phyloP scores from a whole-genome alignment of 805 yeast species.

The Candida palmyrensis region DNA sequence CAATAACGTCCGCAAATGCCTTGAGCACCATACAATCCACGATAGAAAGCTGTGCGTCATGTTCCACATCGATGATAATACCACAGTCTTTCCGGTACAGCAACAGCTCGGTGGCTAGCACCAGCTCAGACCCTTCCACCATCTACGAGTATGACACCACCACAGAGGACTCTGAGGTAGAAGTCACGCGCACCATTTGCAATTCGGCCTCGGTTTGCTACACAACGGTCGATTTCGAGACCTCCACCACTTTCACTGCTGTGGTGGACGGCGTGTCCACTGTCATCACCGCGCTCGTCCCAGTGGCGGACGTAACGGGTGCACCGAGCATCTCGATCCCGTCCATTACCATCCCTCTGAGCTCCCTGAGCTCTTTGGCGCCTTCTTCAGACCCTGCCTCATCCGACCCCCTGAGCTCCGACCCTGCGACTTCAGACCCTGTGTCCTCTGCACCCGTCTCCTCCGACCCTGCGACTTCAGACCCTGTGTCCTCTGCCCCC shows the following conservation, averaged over 20 bases:
- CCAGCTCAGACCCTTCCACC: background rate
- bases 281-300: slow-evolving; percentile 29
- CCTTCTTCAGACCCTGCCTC: slow-evolving; percentile 13
- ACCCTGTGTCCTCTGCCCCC: slow-evolving; percentile 12
- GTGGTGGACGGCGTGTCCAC: slow-evolving; percentile 36
- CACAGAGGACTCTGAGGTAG: slow-evolving; percentile 12
- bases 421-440: too few relatives aligned
- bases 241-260: slow-evolving; percentile 29
- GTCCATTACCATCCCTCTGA: slow-evolving; percentile 5
- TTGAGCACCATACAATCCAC: slow-evolving; percentile 18
- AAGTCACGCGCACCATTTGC: slow-evolving; percentile 29
- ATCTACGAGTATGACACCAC: slow-evolving; percentile 20
- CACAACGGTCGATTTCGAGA: slow-evolving; percentile 28
- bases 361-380: slow-evolving; percentile 6
- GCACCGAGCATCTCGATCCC: slow-evolving; percentile 5
- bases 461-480: slow-evolving; percentile 5
- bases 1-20: slow-evolving; percentile 9
- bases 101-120: slow-evolving; percentile 10
- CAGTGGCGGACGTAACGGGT: slow-evolving; percentile 10
- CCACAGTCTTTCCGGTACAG: slow-evolving; percentile 17
- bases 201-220: slow-evolving; percentile 21
- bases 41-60: slow-evolving; percentile 10
- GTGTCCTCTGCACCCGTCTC: slow-evolving; percentile 8
- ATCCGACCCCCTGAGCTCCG: slow-evolving; percentile 8
- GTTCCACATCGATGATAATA: slow-evolving; percentile 9